Evolutionary conservation across 768 basidiomycete species (phyloP).

Genomic region (Boletus huronensis): DNA sequence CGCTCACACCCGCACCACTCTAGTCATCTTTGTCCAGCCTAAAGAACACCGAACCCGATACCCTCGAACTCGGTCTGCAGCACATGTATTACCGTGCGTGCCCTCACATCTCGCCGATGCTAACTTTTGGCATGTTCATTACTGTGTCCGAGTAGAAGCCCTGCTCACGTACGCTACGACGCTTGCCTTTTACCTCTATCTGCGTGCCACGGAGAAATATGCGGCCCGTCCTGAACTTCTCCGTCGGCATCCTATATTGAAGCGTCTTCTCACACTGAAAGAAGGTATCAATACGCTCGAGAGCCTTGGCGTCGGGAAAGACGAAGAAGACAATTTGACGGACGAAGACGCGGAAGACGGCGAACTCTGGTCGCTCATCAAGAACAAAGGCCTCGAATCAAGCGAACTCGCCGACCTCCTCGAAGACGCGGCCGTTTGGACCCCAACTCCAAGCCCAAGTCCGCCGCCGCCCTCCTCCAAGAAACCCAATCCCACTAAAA

Average conservation of each 20-base stretch:
- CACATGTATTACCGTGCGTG: slow-evolving; percentile 87
- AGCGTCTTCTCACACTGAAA: slow-evolving; percentile 78
- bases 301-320: slow-evolving; percentile 68
- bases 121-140: neutral
- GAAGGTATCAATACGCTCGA: slow-evolving; percentile 79
- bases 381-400: slow-evolving; percentile 36
- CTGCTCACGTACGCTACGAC: slow-evolving; percentile 86
- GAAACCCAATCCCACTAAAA: slow-evolving; percentile 6
- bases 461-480: slow-evolving; percentile 5
- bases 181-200: slow-evolving; percentile 88
- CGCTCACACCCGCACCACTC: neutral
- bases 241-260: slow-evolving; percentile 66
- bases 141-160: slow-evolving; percentile 55
- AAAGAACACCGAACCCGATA: slow-evolving; percentile 44
- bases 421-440: slow-evolving; percentile 41
- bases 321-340: slow-evolving; percentile 29
- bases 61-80: slow-evolving; percentile 63
- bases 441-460: slow-evolving; percentile 8
- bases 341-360: slow-evolving; percentile 41
- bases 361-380: slow-evolving; percentile 42
- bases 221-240: slow-evolving; percentile 58
- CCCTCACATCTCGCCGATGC: neutral
- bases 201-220: slow-evolving; percentile 70
- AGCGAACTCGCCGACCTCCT: slow-evolving; percentile 57
- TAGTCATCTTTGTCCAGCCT: slow-evolving; percentile 37